phyloP scores from a whole-genome alignment of 176 grass and related monocot species.

The Avena sativa region DNA sequence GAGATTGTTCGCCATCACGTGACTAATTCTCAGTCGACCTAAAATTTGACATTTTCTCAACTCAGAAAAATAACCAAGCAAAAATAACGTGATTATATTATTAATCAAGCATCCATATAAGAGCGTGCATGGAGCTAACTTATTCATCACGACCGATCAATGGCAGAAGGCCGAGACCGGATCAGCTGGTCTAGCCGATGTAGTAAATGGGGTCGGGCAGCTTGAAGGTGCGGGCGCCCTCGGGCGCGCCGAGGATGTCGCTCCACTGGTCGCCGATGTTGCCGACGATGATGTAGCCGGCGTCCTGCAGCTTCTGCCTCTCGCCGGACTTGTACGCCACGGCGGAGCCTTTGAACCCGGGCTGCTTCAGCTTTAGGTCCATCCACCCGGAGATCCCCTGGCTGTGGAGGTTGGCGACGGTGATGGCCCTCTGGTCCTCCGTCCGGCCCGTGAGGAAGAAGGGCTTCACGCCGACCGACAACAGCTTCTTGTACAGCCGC shows the following conservation, averaged over 20 bases:
- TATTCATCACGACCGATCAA: not conserved
- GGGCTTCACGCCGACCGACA: conserved; percentile 33
- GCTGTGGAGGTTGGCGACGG: conserved; percentile 7
- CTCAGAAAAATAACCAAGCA: too few relatives aligned
- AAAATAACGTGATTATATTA: too few relatives aligned
- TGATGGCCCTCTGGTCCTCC: conserved; percentile 41
- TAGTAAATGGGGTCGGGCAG: conserved; percentile 62
- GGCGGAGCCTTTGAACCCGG: not conserved
- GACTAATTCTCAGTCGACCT: too few relatives aligned
- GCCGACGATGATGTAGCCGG: conserved; percentile 48
- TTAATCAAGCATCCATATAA: too few relatives aligned
- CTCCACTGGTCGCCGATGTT: conserved; percentile 74
- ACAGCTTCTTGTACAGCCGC: conserved; percentile 46
- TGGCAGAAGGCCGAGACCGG: not conserved
- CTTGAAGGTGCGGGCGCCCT: conserved; percentile 58
- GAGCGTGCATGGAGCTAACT: too few relatives aligned
- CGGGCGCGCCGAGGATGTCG: conserved; percentile 43
- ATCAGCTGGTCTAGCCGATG: conserved; percentile 14
- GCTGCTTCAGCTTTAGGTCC: conserved; percentile 46
- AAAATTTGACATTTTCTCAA: too few relatives aligned
- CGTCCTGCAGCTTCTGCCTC: conserved; percentile 43
- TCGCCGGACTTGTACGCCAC: conserved; percentile 26
- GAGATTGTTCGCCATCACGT: too few relatives aligned
- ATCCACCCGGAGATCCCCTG: conserved; percentile 46
- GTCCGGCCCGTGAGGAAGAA: conserved; percentile 55